Conservation (phyloP, 371 early-diverging fungal species). For the Dentiscutata heterogama region DNA sequence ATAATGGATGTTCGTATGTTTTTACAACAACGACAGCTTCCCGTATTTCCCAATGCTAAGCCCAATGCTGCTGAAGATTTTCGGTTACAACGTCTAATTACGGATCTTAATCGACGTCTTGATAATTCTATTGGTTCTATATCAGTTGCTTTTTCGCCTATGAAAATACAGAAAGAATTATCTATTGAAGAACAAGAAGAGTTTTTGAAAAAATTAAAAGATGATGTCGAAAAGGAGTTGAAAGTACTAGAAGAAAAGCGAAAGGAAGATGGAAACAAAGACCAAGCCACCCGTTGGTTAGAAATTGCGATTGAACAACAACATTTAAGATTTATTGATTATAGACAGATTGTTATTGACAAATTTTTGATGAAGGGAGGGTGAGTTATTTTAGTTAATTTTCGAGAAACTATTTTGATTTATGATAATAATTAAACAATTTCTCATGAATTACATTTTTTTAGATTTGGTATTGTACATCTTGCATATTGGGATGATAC, state of each 20-base stretch:
- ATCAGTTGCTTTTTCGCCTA: conserved; percentile 3
- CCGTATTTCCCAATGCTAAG: not conserved
- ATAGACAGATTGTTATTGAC: conserved; percentile 11
- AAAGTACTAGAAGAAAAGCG: conserved; percentile 1
- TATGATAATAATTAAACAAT: too few relatives aligned
- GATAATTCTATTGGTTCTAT: conserved; percentile 17
- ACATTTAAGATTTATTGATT: conserved; percentile 30
- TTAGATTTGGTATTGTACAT: too few relatives aligned
- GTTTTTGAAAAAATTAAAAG: conserved; percentile 23
- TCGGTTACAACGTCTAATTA: conserved; percentile 10
- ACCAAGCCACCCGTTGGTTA: not conserved
- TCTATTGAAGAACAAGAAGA: conserved; percentile 35
- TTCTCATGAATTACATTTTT: too few relatives aligned
- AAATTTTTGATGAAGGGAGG: conserved; percentile 22
- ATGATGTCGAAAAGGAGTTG: conserved; percentile 27
- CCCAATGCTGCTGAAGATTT: conserved; percentile 24
- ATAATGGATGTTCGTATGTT: conserved; percentile 3
- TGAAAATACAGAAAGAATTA: not conserved
- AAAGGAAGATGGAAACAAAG: not conserved
- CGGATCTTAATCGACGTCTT: conserved; percentile 26
- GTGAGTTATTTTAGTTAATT: conserved; percentile 2
- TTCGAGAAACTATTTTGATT: not conserved
- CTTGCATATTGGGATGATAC: too few relatives aligned
- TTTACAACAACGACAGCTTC: conserved; percentile 10
- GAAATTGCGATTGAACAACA: conserved; percentile 26